A percentile compares a stretch with the other conserved stretches of the same genome.
These are phyloP conservation scores for Acacia pycnantha DNA, from an alignment of 331 rosid species.

Conservation along the genomic window DNA sequence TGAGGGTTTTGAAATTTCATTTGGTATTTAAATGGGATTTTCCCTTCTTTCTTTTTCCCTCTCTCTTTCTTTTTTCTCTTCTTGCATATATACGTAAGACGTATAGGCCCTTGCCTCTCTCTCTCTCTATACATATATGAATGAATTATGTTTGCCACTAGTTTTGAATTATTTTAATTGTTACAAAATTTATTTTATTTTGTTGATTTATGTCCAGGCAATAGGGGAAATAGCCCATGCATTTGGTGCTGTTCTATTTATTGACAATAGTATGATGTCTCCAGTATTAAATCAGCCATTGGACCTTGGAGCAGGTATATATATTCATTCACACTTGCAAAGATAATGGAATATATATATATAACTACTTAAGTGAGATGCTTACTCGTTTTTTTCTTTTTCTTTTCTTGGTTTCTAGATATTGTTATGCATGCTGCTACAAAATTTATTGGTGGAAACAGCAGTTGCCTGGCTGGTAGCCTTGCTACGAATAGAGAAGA, in stretches of 20 bases:
- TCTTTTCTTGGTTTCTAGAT: neutral
- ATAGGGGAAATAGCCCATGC: constrained; percentile 64
- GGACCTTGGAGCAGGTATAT: constrained; percentile 83
- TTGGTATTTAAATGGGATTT: no score
- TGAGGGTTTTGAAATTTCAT: no score
- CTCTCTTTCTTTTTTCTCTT: no score
- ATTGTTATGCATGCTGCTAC: neutral
- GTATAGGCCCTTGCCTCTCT: no score
- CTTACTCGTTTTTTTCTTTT: no score
- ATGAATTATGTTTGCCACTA: no score
- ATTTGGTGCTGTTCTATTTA: constrained; percentile 58
- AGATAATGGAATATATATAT: no score
- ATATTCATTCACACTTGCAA: neutral
- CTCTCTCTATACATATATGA: no score
- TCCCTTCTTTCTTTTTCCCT: no score
- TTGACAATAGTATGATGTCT: constrained; percentile 92
- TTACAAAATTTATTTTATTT: neutral
- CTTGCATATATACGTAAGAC: no score
- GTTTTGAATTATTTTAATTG: neutral
- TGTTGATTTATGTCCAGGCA: constrained; percentile 31
- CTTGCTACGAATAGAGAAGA: neutral
- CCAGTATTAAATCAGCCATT: constrained; percentile 82
- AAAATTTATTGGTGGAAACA: neutral
- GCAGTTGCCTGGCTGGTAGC: neutral
- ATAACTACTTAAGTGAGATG: no score